Percentiles rank a stretch among this genome's conserved stretches.
Conservation (phyloP, 495 filamentous ascomycete genomes). For the Saxispiralis lemnorum region DNA sequence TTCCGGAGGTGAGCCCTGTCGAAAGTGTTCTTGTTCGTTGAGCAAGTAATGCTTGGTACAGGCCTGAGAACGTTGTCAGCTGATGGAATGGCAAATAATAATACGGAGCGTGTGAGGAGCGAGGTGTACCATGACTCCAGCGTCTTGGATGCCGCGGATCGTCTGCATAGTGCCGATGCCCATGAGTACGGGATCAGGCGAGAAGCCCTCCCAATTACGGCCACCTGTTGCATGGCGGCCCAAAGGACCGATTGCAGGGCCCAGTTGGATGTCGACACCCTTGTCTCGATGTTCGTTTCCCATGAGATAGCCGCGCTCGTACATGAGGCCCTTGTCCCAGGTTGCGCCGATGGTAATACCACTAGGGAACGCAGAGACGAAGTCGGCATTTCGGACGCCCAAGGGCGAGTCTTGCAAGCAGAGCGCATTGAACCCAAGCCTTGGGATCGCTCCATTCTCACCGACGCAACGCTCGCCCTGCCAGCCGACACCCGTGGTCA, state of each 20-base stretch:
- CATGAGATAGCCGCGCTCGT: conserved; percentile 26
- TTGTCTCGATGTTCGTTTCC: conserved; percentile 23
- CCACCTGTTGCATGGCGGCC: conserved; percentile 53
- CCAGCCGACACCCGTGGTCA: conserved; percentile 82
- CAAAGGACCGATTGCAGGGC: conserved; percentile 71
- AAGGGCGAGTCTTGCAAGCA: conserved; percentile 86
- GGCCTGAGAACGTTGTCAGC: too few relatives aligned
- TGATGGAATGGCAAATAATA: too few relatives aligned
- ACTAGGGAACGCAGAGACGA: conserved; percentile 25
- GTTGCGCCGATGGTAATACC: conserved; percentile 26
- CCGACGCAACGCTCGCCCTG: conserved; percentile 62
- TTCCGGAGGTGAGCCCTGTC: conserved; percentile 32
- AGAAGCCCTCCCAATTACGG: conserved; percentile 61
- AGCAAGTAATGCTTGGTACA: conserved; percentile 26
- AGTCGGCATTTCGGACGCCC: conserved; percentile 46
- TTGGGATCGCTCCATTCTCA: conserved; percentile 48
- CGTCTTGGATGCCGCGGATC: conserved; percentile 25
- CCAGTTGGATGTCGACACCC: conserved; percentile 61
- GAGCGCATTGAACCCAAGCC: conserved; percentile 61
- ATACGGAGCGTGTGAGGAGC: too few relatives aligned
- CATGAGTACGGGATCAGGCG: conserved; percentile 26
- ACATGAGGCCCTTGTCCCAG: conserved; percentile 24
- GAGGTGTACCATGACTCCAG: conserved; percentile 15
- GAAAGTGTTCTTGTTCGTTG: conserved; percentile 46
- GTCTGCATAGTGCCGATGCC: conserved; percentile 24